Evolutionary conservation across 768 basidiomycete species (phyloP).

Genomic region (Phylloporus rhodoxanthus): DNA sequence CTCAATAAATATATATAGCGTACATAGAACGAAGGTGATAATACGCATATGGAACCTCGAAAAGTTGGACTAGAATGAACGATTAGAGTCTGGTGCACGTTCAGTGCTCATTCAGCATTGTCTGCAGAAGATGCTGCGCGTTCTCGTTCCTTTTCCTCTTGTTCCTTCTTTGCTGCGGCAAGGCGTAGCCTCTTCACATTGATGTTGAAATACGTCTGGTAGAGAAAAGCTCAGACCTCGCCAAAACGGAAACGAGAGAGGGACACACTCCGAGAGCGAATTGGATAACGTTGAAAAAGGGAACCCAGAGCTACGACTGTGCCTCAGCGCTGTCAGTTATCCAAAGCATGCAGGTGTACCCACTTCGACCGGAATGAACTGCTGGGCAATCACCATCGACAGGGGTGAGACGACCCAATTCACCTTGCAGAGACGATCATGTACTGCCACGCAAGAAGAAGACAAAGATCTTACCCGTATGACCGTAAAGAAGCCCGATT

Average conservation of each 20-base stretch:
- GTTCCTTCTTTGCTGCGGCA: slow-evolving; percentile 48
- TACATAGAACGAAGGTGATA: slow-evolving; percentile 11
- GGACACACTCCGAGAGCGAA: slow-evolving; percentile 67
- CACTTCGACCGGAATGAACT: slow-evolving; percentile 72
- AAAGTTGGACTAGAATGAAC: background rate
- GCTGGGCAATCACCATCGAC: slow-evolving; percentile 71
- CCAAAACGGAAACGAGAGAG: slow-evolving; percentile 1
- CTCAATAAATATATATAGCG: slow-evolving; percentile 5
- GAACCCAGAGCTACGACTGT: slow-evolving; percentile 68
- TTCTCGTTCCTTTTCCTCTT: slow-evolving; percentile 32
- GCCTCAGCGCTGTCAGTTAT: slow-evolving; percentile 1
- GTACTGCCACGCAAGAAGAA: background rate
- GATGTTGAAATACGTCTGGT: slow-evolving; percentile 68
- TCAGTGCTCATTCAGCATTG: slow-evolving; percentile 14
- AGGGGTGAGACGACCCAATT: slow-evolving; percentile 77
- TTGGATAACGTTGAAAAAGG: slow-evolving; percentile 76
- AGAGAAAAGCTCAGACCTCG: background rate
- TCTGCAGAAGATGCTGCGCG: slow-evolving; percentile 18
- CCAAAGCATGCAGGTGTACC: slow-evolving; percentile 12
- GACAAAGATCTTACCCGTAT: slow-evolving; percentile 48
- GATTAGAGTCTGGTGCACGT: slow-evolving; percentile 13
- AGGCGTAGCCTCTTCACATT: slow-evolving; percentile 60
- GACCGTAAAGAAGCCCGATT: slow-evolving; percentile 67
- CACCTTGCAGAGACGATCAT: slow-evolving; percentile 41
- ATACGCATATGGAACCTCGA: background rate